These are phyloP conservation scores for Candida alai DNA, from an alignment of 805 yeast genomes.

Conservation along the genomic window DNA sequence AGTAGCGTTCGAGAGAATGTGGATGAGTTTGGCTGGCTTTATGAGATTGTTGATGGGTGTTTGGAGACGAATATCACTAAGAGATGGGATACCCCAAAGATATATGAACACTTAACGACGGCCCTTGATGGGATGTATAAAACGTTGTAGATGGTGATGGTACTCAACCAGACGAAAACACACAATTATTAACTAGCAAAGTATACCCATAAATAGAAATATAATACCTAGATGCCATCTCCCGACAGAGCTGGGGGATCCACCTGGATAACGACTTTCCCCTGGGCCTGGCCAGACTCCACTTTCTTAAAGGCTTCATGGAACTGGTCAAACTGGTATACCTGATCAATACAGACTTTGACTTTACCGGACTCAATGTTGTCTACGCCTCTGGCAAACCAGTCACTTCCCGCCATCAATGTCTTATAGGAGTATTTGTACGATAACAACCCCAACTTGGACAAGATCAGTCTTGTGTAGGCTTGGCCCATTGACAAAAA, in stretches of 20 bases:
- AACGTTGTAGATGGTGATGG: neutral
- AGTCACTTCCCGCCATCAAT: slow-evolving; percentile 1
- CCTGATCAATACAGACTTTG: slow-evolving; percentile 51
- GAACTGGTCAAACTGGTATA: slow-evolving; percentile 45
- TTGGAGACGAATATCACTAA: slow-evolving; percentile 47
- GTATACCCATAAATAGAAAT: no score
- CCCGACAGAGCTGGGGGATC: no score
- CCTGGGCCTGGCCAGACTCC: slow-evolving; percentile 49
- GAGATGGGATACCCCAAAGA: slow-evolving; percentile 40
- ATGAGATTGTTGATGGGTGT: slow-evolving; percentile 48
- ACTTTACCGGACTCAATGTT: slow-evolving; percentile 44
- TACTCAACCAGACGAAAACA: no score
- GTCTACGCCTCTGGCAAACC: slow-evolving; percentile 26
- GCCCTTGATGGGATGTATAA: neutral
- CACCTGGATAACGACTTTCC: slow-evolving; percentile 57
- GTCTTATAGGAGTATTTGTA: neutral
- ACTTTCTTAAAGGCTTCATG: slow-evolving; percentile 49
- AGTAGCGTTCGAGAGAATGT: no score
- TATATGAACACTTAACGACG: neutral
- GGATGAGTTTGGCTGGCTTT: slow-evolving; percentile 28
- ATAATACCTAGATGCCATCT: no score
- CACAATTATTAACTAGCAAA: no score
- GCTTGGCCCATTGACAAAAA: neutral
- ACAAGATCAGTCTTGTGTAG: neutral
- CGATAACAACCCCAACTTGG: neutral